Conservation (phyloP, 2,329 filamentous ascomycete species). For the Xylariaceae sp. region DNA sequence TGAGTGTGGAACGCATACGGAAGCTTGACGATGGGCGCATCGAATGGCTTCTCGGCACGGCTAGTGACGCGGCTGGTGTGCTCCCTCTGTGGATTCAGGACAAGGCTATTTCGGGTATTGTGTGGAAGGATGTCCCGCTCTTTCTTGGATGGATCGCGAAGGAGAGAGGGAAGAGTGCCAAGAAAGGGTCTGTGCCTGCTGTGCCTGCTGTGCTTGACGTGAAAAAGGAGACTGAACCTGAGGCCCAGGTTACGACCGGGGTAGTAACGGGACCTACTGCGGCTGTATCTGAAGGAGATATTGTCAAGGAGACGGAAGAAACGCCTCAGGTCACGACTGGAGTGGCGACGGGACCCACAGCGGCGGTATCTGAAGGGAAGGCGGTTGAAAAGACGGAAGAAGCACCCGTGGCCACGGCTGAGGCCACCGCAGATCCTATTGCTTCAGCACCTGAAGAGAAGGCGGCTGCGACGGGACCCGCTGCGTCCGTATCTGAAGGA, state of each 20-base stretch:
- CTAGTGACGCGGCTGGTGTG: constrained; percentile 62
- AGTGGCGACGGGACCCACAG: constrained; percentile 8
- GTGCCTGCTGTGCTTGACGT: not conserved
- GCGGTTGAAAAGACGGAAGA: constrained; percentile 3
- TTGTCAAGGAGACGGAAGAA: constrained; percentile 3
- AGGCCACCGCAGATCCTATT: constrained; percentile 7
- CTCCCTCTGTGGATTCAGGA: constrained; percentile 64
- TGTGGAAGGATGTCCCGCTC: constrained; percentile 66
- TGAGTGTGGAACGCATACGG: constrained; percentile 57
- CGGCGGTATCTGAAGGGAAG: constrained; percentile 7
- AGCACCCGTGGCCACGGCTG: constrained; percentile 12
- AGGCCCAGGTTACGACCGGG: constrained; percentile 14
- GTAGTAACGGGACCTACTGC: constrained; percentile 7
- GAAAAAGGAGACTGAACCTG: constrained; percentile 3
- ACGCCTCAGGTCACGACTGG: constrained; percentile 15
- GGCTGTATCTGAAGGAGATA: constrained; percentile 6
- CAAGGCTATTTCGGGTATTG: constrained; percentile 52
- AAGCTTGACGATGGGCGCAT: constrained; percentile 40
- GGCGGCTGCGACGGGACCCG: not conserved
- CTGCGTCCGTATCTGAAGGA: constrained; percentile 9
- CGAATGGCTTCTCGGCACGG: constrained; percentile 75
- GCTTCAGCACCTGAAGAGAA: constrained; percentile 8
- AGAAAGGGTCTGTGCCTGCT: constrained; percentile 1
- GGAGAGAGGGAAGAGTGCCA: constrained; percentile 34
- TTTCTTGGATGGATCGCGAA: constrained; percentile 58